phyloP scores from a whole-genome alignment of 352 stramenopile genomes.

The Phytophthora fragariaefolia region DNA sequence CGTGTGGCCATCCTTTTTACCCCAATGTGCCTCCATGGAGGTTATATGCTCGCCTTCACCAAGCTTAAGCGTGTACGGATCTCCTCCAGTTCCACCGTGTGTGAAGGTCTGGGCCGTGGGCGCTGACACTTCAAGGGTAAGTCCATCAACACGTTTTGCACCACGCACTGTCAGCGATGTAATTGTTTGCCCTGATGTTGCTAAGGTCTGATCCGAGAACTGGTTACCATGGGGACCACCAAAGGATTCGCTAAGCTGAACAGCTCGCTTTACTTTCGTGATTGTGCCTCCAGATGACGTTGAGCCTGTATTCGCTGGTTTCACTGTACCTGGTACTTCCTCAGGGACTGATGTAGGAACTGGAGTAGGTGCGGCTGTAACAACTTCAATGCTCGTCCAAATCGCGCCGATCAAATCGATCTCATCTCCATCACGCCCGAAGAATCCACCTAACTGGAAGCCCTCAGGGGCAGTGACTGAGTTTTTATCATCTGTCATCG shows the following conservation, averaged over 20 bases:
- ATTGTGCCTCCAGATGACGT: slow-evolving; percentile 2
- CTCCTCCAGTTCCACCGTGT: slow-evolving; percentile 45
- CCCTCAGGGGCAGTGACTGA: slow-evolving; percentile 1
- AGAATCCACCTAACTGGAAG: slow-evolving; percentile 22
- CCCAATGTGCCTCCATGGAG: slow-evolving; percentile 31
- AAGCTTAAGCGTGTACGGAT: slow-evolving; percentile 38
- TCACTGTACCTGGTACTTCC: slow-evolving; percentile 6
- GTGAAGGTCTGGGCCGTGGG: slow-evolving; percentile 20
- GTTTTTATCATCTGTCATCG: slow-evolving; percentile 12
- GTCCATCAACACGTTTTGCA: slow-evolving; percentile 35
- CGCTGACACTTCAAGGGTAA: slow-evolving; percentile 36
- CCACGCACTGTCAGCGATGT: slow-evolving; percentile 42
- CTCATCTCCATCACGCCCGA: slow-evolving; percentile 14
- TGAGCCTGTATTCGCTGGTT: not conserved
- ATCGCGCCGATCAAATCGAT: slow-evolving; percentile 17
- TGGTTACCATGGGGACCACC: slow-evolving; percentile 45
- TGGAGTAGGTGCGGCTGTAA: slow-evolving; percentile 6
- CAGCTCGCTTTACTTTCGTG: slow-evolving; percentile 23
- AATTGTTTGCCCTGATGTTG: slow-evolving; percentile 28
- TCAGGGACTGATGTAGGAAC: slow-evolving; percentile 2
- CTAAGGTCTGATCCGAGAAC: slow-evolving; percentile 37
- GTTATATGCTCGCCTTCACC: slow-evolving; percentile 14
- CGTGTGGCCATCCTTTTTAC: not conserved
- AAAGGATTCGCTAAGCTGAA: slow-evolving; percentile 39
- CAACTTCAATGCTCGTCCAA: slow-evolving; percentile 24